These are phyloP conservation scores for Sclerotinia borealis DNA, from an alignment of 2,329 filamentous ascomycete genomes.

Conservation along the genomic window DNA sequence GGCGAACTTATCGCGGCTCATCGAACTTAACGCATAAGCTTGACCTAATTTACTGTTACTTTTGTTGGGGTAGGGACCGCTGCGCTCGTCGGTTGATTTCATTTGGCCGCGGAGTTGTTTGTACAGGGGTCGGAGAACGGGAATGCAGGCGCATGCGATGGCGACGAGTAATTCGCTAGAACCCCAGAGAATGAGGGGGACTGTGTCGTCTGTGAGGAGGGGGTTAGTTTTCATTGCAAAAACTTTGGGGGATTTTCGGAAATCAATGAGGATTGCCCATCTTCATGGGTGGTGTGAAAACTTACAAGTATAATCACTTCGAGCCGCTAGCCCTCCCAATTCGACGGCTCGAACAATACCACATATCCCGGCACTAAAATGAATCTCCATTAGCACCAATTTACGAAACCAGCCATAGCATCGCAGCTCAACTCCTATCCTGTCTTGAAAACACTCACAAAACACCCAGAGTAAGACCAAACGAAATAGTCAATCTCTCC, in stretches of 20 bases:
- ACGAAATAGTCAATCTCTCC: conserved; percentile 2
- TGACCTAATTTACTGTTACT: not conserved
- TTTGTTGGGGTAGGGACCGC: not conserved
- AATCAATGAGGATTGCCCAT: not conserved
- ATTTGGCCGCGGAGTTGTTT: not conserved
- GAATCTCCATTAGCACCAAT: not conserved
- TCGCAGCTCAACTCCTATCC: too few species aligned
- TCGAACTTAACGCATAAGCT: not conserved
- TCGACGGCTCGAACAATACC: conserved; percentile 1
- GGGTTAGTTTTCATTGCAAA: not conserved
- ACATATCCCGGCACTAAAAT: conserved; percentile 1
- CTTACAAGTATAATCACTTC: conserved; percentile 7
- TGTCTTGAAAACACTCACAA: not conserved
- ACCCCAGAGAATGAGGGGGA: conserved; percentile 5
- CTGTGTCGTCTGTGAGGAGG: not conserved
- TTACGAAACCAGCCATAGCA: too few species aligned
- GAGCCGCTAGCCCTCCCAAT: not conserved
- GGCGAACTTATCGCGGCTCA: not conserved
- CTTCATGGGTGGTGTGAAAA: not conserved
- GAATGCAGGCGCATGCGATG: conserved; percentile 4
- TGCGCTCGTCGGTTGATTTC: not conserved
- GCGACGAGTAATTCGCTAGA: conserved; percentile 6
- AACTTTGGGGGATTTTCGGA: not conserved
- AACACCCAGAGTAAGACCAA: conserved; percentile 6
- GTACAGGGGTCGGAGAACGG: conserved; percentile 3